A percentile compares a stretch with the other conserved stretches of the same genome.
Evolutionary conservation across 306 rosid species (phyloP).

Genomic region (Lupinus albus): DNA sequence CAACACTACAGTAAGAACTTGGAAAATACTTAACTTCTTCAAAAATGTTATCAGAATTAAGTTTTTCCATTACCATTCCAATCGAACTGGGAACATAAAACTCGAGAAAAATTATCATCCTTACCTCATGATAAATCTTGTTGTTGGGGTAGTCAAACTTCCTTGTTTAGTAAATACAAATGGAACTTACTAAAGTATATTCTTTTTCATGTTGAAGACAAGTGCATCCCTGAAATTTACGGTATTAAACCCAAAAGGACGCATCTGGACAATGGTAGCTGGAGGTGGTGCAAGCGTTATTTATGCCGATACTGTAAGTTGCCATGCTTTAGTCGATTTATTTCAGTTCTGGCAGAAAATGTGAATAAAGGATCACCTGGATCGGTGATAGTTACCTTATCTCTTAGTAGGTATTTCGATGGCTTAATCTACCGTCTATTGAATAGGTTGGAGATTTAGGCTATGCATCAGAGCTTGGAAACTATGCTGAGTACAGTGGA

Average conservation of each 20-base stretch:
- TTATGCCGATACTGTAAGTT: conserved; percentile 81
- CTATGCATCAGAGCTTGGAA: conserved; percentile 91
- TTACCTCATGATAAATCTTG: not conserved
- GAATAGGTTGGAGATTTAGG: conserved; percentile 88
- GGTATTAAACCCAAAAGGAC: conserved; percentile 82
- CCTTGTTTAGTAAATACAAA: not conserved
- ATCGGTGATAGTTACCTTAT: not conserved
- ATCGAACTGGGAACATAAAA: not conserved
- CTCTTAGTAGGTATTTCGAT: not conserved
- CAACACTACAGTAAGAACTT: not conserved
- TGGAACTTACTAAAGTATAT: conserved; percentile 8
- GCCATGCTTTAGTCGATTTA: conserved; percentile 21
- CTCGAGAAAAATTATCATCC: too few species aligned
- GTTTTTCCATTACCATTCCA: not conserved
- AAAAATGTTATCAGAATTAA: conserved; percentile 9
- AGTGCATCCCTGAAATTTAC: conserved; percentile 45
- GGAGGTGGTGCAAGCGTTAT: conserved; percentile 96
- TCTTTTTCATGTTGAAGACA: conserved; percentile 55
- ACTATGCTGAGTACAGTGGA: conserved; percentile 94
- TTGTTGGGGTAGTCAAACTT: not conserved
- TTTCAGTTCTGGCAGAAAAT: conserved; percentile 30
- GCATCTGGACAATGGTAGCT: conserved; percentile 94
- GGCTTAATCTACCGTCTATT: conserved; percentile 23
- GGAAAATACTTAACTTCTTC: conserved; percentile 3
- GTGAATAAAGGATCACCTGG: conserved; percentile 26